Conservation (phyloP, 805 yeast species). For the Suhomyces canberraensis region DNA sequence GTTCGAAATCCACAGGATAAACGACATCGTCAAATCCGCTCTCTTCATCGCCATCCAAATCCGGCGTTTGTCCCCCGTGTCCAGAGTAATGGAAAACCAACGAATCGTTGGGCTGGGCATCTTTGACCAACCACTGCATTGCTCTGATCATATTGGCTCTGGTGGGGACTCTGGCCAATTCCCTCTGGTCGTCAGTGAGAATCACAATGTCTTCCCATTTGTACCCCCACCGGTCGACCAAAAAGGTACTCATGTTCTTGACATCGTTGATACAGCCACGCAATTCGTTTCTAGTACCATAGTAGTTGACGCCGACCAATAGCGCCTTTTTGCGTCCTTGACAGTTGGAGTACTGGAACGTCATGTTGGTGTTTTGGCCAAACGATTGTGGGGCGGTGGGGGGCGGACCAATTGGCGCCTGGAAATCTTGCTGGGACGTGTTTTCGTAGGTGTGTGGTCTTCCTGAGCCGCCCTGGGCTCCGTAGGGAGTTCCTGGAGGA, state of each 20-base stretch:
- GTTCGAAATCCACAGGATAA: constrained; percentile 36
- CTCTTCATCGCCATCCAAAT: constrained; percentile 37
- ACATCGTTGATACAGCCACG: constrained; percentile 40
- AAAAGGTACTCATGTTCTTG: constrained; percentile 33
- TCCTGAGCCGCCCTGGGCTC: constrained; percentile 12
- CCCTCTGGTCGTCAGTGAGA: constrained; percentile 35
- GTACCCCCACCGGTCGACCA: constrained; percentile 29
- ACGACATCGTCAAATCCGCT: constrained; percentile 36
- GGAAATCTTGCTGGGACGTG: constrained; percentile 7
- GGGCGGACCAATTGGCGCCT: constrained; percentile 14
- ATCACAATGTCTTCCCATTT: constrained; percentile 37
- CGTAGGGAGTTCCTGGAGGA: constrained; percentile 21
- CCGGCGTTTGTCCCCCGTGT: constrained; percentile 38
- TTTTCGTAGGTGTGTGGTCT: constrained; percentile 3
- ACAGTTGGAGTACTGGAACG: constrained; percentile 40
- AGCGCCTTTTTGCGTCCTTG: constrained; percentile 35
- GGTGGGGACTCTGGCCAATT: constrained; percentile 30
- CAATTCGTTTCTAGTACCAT: constrained; percentile 28
- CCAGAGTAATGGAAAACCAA: constrained; percentile 39
- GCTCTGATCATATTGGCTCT: constrained; percentile 33
- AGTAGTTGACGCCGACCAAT: constrained; percentile 35
- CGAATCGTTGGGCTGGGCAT: constrained; percentile 38
- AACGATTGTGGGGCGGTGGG: constrained; percentile 38
- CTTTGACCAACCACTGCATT: constrained; percentile 39
- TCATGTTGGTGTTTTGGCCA: constrained; percentile 32